Conservation (phyloP, 106 monocot species). For the Acorus gramineus region DNA sequence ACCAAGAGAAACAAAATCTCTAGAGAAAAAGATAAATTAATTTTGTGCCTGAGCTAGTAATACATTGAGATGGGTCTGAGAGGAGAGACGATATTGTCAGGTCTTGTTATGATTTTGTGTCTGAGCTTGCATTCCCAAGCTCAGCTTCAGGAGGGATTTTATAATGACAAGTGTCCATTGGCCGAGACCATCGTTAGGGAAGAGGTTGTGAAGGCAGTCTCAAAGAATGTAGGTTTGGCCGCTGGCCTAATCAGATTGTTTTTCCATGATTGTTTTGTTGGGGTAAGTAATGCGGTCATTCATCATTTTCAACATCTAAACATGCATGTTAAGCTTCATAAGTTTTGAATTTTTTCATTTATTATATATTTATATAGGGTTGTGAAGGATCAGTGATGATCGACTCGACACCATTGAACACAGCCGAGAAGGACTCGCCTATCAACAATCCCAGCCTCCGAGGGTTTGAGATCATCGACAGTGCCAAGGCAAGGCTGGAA, state of each 20-base stretch:
- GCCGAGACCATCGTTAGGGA: slow-evolving; percentile 3
- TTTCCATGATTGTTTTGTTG: slow-evolving; percentile 16
- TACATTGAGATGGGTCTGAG: neutral
- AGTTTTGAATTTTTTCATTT: neutral
- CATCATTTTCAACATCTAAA: no score
- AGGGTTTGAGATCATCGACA: slow-evolving; percentile 19
- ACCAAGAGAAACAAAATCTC: neutral
- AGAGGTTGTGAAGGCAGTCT: neutral
- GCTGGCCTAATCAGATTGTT: slow-evolving; percentile 11
- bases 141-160: slow-evolving; percentile 15
- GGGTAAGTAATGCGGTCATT: neutral
- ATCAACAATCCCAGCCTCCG: slow-evolving; percentile 5
- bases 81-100: neutral
- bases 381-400: slow-evolving; percentile 19
- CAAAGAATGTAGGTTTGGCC: neutral
- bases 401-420: slow-evolving; percentile 3
- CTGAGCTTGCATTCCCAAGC: neutral
- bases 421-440: slow-evolving; percentile 14
- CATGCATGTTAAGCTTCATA: no score
- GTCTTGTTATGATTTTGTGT: neutral
- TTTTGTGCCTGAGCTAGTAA: no score
- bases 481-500: slow-evolving; percentile 9
- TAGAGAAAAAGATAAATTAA: neutral
- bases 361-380: neutral
- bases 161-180: slow-evolving; percentile 2